Percentiles rank a stretch among this genome's conserved stretches.
These are phyloP conservation scores for Ramularia collo-cygni DNA, from an alignment of 2,329 filamentous ascomycete genomes.

Conservation along the genomic window DNA sequence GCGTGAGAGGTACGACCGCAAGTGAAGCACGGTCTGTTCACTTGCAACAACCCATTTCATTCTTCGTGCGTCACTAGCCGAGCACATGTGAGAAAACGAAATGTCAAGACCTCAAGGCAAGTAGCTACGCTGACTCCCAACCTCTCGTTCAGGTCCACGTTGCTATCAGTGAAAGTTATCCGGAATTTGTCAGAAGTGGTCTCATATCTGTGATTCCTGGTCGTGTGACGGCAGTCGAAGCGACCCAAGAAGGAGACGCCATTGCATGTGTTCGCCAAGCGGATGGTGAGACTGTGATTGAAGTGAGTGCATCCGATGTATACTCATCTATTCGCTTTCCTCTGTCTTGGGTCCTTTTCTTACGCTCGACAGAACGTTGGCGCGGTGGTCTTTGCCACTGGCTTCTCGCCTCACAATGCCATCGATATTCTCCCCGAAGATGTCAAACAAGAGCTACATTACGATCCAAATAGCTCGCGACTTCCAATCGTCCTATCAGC, in stretches of 20 bases:
- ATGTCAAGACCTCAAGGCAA: too few relatives aligned
- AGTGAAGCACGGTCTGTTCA: too few relatives aligned
- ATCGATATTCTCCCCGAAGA: conserved; percentile 57
- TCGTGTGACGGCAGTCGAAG: conserved; percentile 26
- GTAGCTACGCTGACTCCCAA: too few relatives aligned
- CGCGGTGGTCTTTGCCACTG: conserved; percentile 67
- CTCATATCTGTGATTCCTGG: conserved; percentile 36
- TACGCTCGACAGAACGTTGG: conserved; percentile 43
- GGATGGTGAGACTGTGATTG: conserved; percentile 29
- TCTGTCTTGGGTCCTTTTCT: background rate
- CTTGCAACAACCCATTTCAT: too few relatives aligned
- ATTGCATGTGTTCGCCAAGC: conserved; percentile 3
- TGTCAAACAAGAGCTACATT: conserved; percentile 51
- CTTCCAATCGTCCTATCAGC: conserved; percentile 60
- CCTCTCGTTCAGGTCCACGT: conserved; percentile 36
- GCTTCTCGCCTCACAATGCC: conserved; percentile 60
- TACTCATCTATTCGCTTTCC: too few relatives aligned
- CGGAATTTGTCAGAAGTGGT: conserved; percentile 64
- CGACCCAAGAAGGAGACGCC: conserved; percentile 4
- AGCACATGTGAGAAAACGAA: too few relatives aligned
- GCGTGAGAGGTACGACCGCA: conserved; percentile 6
- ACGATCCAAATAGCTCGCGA: conserved; percentile 48
- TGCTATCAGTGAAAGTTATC: conserved; percentile 64
- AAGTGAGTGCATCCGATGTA: conserved; percentile 14
- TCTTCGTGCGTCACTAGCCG: too few relatives aligned